Base-by-base conservation (phyloP, 2,329 filamentous ascomycete genomes). In the Aspergillus tubingensis region DNA sequence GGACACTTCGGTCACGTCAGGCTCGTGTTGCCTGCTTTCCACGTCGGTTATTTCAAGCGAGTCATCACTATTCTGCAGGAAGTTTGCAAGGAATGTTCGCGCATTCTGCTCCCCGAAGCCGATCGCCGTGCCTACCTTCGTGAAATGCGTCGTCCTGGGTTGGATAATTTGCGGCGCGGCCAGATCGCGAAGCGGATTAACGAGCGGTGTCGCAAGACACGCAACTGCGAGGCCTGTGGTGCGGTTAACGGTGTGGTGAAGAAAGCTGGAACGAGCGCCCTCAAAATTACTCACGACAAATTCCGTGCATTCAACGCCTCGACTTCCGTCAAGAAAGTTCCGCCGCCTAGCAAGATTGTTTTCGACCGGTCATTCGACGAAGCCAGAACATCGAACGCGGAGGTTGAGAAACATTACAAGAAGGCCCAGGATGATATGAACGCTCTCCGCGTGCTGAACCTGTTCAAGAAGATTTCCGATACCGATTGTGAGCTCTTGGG, bases 371-470 rank as follows among this genome's bases (percentile, higher is more conserved):
- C 93, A 0, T 96, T 99, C 71, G 82, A 85, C 30, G 86, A 91
- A 62, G 92, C 92, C 0, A 92, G 89, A 72, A 88, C 88, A 60
- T 84, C 86, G 58, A 92, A 93, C 62, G 82, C 87, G 0, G 95
- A 98, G 62, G 78, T 98, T 23, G 93, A 98, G 51, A 96, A 96
- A 62, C 91, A 98, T 75, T 79, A 95, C 55, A 91, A 90, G 69
- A 96, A 96, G 74, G 95, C 93, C 0, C 91, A 95, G 79, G 95
- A 99, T 70, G 95, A 99, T 74, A 80, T 99, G 70, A 96, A 96
- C 68, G 93, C 95, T 0, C 81, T 98, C 23, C 85, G 91, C 61
- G 91, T 96, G 1, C 80, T 98, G 58, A 96, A 96, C 68, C 84
- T 99, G 32, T 96, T 99, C 81, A 93, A 92, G 76, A 88, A 90